Conservation (phyloP, 768 basidiomycete species). For the Pholiota molesta region DNA sequence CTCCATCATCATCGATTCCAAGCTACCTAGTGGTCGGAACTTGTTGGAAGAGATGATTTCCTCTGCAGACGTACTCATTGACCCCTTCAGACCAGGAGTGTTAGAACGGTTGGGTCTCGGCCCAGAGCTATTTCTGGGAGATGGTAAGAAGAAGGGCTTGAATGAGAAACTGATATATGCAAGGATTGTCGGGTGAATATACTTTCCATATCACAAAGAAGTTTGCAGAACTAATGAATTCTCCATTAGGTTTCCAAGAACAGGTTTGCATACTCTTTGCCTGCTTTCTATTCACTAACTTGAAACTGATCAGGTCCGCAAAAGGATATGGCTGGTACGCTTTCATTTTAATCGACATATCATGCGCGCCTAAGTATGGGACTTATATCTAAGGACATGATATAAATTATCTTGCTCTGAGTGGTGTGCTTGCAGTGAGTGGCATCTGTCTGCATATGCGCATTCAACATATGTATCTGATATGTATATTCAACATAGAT, state of each 20-base stretch:
- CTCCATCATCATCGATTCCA: constrained; percentile 72
- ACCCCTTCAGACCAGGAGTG: constrained; percentile 84
- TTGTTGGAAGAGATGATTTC: constrained; percentile 60
- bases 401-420: constrained; percentile 82
- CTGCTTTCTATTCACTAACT: background rate
- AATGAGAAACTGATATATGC: constrained; percentile 74
- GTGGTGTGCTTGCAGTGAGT: constrained; percentile 69
- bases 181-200: constrained; percentile 70
- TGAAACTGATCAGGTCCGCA: constrained; percentile 52
- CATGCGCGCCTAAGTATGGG: background rate
- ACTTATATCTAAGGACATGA: constrained; percentile 62
- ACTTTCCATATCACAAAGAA: background rate
- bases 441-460: background rate
- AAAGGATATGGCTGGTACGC: constrained; percentile 75
- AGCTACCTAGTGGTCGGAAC: constrained; percentile 57
- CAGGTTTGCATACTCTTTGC: constrained; percentile 39
- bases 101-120: constrained; percentile 78
- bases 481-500: constrained; percentile 41
- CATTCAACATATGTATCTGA: background rate
- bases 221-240: background rate
- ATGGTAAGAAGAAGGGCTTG: constrained; percentile 42
- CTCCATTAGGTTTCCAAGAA: constrained; percentile 56
- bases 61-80: constrained; percentile 79
- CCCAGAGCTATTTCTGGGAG: constrained; percentile 71
- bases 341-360: background rate